Conservation (phyloP, 2,329 filamentous ascomycete genomes). For the Pseudogymnoascus verrucosus region DNA sequence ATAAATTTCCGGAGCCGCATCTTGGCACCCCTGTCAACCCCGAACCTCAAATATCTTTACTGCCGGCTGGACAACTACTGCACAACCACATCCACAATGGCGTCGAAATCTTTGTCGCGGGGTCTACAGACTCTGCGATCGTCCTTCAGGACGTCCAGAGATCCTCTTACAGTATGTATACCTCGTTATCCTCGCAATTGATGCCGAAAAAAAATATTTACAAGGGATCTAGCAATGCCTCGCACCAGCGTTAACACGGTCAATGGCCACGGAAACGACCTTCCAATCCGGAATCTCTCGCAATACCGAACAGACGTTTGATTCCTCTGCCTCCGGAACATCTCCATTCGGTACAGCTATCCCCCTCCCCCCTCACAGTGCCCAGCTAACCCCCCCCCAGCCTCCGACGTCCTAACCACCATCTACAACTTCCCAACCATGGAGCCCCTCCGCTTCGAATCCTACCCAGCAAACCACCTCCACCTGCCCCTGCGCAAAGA, state of each 20-base stretch:
- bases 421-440: constrained; percentile 85
- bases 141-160: constrained; percentile 24
- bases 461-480: constrained; percentile 76
- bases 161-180: constrained; percentile 31
- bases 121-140: constrained; percentile 22
- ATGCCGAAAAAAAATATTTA: constrained; percentile 10
- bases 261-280: constrained; percentile 41
- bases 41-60: constrained; percentile 16
- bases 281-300: constrained; percentile 17
- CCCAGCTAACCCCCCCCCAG: constrained; percentile 26
- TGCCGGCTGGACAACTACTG: constrained; percentile 9
- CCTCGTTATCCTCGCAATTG: background rate
- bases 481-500: constrained; percentile 81
- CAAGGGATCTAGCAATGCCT: constrained; percentile 34
- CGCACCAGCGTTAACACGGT: constrained; percentile 32
- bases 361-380: constrained; percentile 22
- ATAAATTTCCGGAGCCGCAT: constrained; percentile 19
- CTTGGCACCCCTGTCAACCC: constrained; percentile 2
- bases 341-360: background rate
- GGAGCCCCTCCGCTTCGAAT: constrained; percentile 70
- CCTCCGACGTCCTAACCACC: constrained; percentile 66
- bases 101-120: constrained; percentile 25
- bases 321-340: background rate
- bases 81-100: constrained; percentile 22
- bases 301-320: background rate